Conservation (phyloP, 2,329 filamentous ascomycete species). For the Phialemonium atrogriseum region DNA sequence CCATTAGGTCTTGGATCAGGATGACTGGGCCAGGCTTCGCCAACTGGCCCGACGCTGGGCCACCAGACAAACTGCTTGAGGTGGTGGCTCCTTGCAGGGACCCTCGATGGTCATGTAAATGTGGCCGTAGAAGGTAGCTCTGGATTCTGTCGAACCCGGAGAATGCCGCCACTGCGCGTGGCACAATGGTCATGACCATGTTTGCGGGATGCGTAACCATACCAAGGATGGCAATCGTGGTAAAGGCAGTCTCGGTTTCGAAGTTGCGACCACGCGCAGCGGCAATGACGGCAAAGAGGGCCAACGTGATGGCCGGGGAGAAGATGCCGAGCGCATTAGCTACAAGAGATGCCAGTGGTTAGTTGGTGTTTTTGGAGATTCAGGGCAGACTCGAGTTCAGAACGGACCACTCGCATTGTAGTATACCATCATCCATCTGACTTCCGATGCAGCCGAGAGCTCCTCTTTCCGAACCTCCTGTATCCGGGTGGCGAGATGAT, state of each 20-base stretch:
- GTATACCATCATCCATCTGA: conserved; percentile 30
- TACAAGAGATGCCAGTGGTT: conserved; percentile 8
- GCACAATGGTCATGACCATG: conserved; percentile 33
- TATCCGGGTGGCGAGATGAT: conserved; percentile 6
- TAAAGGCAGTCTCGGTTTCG: conserved; percentile 29
- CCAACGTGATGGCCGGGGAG: conserved; percentile 27
- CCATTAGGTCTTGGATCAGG: conserved; percentile 5
- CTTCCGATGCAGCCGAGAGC: conserved; percentile 15
- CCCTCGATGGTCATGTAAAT: conserved; percentile 6
- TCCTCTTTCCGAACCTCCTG: neutral
- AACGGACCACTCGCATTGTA: conserved; percentile 31
- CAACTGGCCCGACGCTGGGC: conserved; percentile 4
- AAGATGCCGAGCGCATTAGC: conserved; percentile 35
- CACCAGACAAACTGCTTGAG: neutral
- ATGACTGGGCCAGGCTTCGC: conserved; percentile 3
- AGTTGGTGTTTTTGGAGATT: too few species aligned
- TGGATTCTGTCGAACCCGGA: conserved; percentile 30
- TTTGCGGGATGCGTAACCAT: conserved; percentile 33
- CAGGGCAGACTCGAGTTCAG: too few species aligned
- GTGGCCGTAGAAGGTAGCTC: conserved; percentile 18
- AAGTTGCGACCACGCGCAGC: conserved; percentile 12
- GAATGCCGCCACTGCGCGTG: conserved; percentile 21
- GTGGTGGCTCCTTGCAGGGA: neutral
- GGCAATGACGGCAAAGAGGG: conserved; percentile 23
- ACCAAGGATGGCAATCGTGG: conserved; percentile 26